Evolutionary conservation across 2,329 filamentous ascomycete genomes (phyloP), one percentile per base, ranked within the genome.

Genomic region (Gnomoniopsis sp.): DNA sequence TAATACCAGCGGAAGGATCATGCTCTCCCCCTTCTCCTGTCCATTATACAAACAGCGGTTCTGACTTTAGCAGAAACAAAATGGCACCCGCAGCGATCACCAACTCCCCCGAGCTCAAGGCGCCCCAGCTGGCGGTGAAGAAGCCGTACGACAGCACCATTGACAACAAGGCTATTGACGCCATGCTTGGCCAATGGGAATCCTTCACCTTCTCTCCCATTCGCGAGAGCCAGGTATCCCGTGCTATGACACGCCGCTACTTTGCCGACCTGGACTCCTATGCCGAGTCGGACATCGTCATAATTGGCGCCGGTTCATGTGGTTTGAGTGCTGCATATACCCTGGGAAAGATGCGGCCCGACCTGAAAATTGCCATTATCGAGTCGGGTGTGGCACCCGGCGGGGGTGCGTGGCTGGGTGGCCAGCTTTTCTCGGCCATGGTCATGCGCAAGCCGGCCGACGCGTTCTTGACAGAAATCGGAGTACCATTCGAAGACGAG

Each of bases 351-450:
- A 83, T 88, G 70, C 90, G 92, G 46, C 92, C 92, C 2, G 91
- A 96, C 76, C 82, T 96, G 68, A 92, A 91, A 80, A 96, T 96
- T 72, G 90, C 91, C 71, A 89, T 96, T 70, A 83, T 96, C 67
- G 92, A 96, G 78, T 90, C 92, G 46, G 88, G 88, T 50, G 92
- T 96, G 49, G 88, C 90, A 53, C 93, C 92, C 54, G 90, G 90
- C 61, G 92, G 92, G 64, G 92, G 92, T 68, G 92, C 91, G 62
- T 96, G 92, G 92, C 86, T 96, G 49, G 93, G 93, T 59, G 92
- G 92, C 19, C 93, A 96, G 79, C 89, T 96, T 59, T 96, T 97
- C 85, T 90, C 87, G 62, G 92, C 92, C 70, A 96, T 96, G 92
- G 84, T 96, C 51, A 92, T 97, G 88, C 89, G 92, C 68, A 96